Evolutionary conservation across 495 filamentous ascomycete genomes (phyloP).

Genomic region (Penicillium subrubescens): DNA sequence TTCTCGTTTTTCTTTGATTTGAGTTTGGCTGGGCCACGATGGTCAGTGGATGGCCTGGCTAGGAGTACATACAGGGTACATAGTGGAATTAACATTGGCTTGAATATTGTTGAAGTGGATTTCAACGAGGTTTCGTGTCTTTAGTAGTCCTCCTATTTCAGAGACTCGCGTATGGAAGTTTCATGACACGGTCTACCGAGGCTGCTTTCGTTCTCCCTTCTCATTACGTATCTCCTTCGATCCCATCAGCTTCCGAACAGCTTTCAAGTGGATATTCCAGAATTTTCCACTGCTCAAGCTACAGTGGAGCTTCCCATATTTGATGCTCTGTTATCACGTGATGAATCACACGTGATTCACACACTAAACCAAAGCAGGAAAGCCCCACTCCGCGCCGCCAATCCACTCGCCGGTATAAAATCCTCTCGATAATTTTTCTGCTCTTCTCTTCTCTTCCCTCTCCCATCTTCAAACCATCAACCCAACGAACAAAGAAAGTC

Average conservation of each 20-base stretch:
- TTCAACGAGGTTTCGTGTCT: not conserved
- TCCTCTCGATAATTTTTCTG: conserved; percentile 33
- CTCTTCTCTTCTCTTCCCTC: conserved; percentile 20
- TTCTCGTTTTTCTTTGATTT: not conserved
- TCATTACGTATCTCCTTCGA: not conserved
- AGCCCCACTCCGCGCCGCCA: conserved; percentile 27
- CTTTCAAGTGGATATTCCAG: not conserved
- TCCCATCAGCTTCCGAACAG: not conserved
- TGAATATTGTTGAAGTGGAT: not conserved
- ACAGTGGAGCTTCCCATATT: conserved; percentile 13
- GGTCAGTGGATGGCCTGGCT: conserved; percentile 13
- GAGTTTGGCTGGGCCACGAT: not conserved
- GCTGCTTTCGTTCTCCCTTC: not conserved
- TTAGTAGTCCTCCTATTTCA: not conserved
- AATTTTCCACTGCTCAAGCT: conserved; percentile 1
- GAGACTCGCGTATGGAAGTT: not conserved
- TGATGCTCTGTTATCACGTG: not conserved
- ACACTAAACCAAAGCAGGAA: not conserved
- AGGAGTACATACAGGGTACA: conserved; percentile 2
- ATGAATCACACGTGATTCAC: not conserved
- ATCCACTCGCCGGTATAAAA: conserved; percentile 43
- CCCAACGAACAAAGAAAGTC: conserved; percentile 11
- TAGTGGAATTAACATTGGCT: not conserved
- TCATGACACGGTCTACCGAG: too few species aligned
- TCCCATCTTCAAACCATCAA: not conserved